These are phyloP conservation scores for Nemania diffusa DNA, from an alignment of 2,329 filamentous ascomycete species.

Conservation along the genomic window DNA sequence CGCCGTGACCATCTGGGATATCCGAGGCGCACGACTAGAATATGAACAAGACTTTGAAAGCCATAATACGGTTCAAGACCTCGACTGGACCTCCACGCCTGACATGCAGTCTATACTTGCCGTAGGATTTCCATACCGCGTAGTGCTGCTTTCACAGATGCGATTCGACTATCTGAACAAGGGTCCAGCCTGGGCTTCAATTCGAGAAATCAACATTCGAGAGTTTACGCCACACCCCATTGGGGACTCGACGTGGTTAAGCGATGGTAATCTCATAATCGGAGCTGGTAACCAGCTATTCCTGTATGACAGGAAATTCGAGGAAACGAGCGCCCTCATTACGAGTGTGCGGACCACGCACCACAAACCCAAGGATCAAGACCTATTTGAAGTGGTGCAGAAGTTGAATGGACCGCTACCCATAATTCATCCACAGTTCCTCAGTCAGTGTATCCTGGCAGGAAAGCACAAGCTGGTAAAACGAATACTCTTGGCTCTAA, in stretches of 20 bases:
- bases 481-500: slow-evolving; percentile 75
- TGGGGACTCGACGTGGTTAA: slow-evolving; percentile 91
- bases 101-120: slow-evolving; percentile 89
- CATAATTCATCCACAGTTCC: slow-evolving; percentile 90
- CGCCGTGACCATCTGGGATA: slow-evolving; percentile 90
- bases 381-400: slow-evolving; percentile 84
- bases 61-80: slow-evolving; percentile 80
- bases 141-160: slow-evolving; percentile 85
- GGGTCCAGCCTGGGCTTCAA: slow-evolving; percentile 87
- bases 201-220: slow-evolving; percentile 83
- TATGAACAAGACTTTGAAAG: slow-evolving; percentile 79
- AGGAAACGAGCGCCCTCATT: slow-evolving; percentile 69
- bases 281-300: slow-evolving; percentile 93
- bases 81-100: slow-evolving; percentile 94
- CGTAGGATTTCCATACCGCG: slow-evolving; percentile 89
- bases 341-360: slow-evolving; percentile 61
- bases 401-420: slow-evolving; percentile 88
- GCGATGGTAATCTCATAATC: slow-evolving; percentile 84
- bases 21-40: slow-evolving; percentile 81
- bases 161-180: slow-evolving; percentile 92
- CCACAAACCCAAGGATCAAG: slow-evolving; percentile 63
- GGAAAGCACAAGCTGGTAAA: slow-evolving; percentile 81
- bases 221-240: slow-evolving; percentile 89
- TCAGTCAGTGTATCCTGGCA: slow-evolving; percentile 85
- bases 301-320: slow-evolving; percentile 80